Base-by-base conservation (phyloP, 2,329 filamentous ascomycete genomes). In the Aspergillus phoenicis region DNA sequence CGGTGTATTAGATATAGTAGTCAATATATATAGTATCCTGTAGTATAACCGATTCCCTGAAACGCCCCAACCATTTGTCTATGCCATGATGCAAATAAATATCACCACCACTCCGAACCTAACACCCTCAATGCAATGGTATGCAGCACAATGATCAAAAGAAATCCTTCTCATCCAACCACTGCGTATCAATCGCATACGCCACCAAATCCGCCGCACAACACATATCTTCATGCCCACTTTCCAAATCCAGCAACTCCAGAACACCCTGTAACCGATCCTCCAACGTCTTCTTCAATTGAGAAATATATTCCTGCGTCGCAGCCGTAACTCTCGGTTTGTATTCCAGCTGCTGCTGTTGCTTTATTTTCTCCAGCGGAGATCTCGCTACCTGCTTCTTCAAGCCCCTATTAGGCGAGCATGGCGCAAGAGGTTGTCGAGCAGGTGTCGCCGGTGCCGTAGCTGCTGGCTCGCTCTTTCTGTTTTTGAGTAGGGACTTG, bases 401-500 rank as follows among this genome's bases (percentile, higher is more conserved):
- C 49, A 67, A 24, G 7, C 65, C 66, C 58, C 64, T 69, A 39
- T 77, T 78, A 1, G 71, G 68, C 6, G 76, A 73, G 30, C 74
- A 70, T 8, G 71, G 62, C 1, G 70, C 67, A 20, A 79, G 71
- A 22, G 77, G 71, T 20, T 69, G 66, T 36, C 76, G 64, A 33
- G 47, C 30, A 47, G 62, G 56, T 36, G 59, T 52, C 4, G 61
- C 53, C 24, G 59, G 54, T 10, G 39, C 8, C n/a, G 54, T n/a
- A 2, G 36, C 13, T 30, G 4, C 15, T 20, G 61, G 5, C 52
- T 72, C 68, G 1, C 65, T 56, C 48, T 72, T 73, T 43, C 67
- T 64, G 41, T 77, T 77, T 38, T 75, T 77, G 24, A 88, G 72
- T 0, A 89, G 77, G 64, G 83, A 83, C 61, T 82, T 80, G 11